A percentile compares a stretch with the other conserved stretches of the same genome.
Evolutionary conservation across 2,329 filamentous ascomycete genomes (phyloP).

Genomic region (Pseudogymnoascus sp.): DNA sequence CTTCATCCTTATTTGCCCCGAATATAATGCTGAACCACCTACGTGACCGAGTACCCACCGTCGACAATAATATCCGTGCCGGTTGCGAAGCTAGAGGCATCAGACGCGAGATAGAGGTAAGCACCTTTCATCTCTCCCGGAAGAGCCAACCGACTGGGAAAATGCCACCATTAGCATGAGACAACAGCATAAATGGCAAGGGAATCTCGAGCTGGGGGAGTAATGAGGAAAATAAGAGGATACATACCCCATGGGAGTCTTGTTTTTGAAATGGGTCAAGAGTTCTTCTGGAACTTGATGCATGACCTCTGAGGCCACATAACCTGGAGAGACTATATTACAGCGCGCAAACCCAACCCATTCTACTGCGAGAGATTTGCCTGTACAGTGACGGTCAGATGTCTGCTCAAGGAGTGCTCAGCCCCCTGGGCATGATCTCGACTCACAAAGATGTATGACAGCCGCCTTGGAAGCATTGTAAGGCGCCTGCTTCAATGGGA

Average conservation of each 20-base stretch:
- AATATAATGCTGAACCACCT: background rate
- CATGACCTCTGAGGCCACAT: too few relatives aligned
- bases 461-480: constrained; percentile 60
- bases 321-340: constrained; percentile 60
- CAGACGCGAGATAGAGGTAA: constrained; percentile 41
- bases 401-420: too few relatives aligned
- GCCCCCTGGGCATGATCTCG: too few relatives aligned
- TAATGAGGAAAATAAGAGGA: too few relatives aligned
- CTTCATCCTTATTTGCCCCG: background rate
- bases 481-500: constrained; percentile 56
- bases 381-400: constrained; percentile 19
- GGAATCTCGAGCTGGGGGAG: too few relatives aligned
- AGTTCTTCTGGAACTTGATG: too few relatives aligned
- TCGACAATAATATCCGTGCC: constrained; percentile 42
- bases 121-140: constrained; percentile 47
- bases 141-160: too few relatives aligned
- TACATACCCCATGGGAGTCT: too few relatives aligned
- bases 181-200: too few relatives aligned
- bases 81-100: constrained; percentile 41
- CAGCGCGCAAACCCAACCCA: constrained; percentile 63
- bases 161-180: too few relatives aligned
- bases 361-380: constrained; percentile 57
- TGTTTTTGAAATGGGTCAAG: too few relatives aligned
- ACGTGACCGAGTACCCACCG: constrained; percentile 38
- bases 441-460: constrained; percentile 48